Evolutionary conservation across 768 basidiomycete species (phyloP).

Genomic region (Tylopilus balloui): DNA sequence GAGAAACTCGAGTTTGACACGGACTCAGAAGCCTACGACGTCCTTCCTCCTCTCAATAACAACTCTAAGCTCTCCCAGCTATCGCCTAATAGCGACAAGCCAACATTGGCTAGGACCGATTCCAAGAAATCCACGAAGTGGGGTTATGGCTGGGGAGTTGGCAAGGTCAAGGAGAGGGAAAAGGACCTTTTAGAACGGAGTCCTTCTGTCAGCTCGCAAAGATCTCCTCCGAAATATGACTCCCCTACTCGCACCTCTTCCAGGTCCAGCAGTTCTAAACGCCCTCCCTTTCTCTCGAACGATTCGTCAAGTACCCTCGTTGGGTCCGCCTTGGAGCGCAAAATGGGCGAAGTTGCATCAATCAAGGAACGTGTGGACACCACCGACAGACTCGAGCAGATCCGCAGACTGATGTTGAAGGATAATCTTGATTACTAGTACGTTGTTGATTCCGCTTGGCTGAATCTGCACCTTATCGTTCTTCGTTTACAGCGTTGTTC

Average conservation of each 20-base stretch:
- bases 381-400: conserved; percentile 50
- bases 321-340: conserved; percentile 69
- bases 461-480: conserved; percentile 6
- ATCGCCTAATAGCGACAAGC: conserved; percentile 29
- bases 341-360: conserved; percentile 59
- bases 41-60: conserved; percentile 27
- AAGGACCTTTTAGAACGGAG: conserved; percentile 32
- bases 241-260: conserved; percentile 37
- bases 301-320: conserved; percentile 71
- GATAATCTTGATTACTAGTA: conserved; percentile 75
- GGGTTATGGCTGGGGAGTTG: conserved; percentile 72
- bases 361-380: conserved; percentile 55
- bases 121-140: conserved; percentile 55
- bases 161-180: conserved; percentile 49
- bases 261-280: conserved; percentile 37
- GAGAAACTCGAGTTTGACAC: conserved; percentile 54
- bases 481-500: conserved; percentile 52
- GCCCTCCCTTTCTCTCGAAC: conserved; percentile 44
- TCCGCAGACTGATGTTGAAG: conserved; percentile 63
- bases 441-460: conserved; percentile 27
- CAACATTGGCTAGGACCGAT: conserved; percentile 50
- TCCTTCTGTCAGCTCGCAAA: conserved; percentile 36
- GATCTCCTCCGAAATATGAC: conserved; percentile 31
- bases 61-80: conserved; percentile 41
- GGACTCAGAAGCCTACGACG: conserved; percentile 59